These are phyloP conservation scores for Filosporella fistucella DNA, from an alignment of 495 filamentous ascomycete species.

Conservation along the genomic window DNA sequence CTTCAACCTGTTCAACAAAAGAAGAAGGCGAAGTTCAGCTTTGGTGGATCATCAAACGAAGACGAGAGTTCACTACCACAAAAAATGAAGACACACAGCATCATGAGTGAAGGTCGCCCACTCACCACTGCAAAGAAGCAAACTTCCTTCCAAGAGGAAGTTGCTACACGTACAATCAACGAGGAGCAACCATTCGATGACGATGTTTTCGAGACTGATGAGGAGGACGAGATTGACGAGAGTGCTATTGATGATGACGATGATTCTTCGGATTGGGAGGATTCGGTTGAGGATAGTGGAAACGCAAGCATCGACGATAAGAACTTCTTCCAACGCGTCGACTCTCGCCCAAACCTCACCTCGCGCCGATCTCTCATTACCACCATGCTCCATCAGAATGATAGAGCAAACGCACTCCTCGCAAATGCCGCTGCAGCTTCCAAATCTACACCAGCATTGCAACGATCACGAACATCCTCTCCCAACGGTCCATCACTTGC, in stretches of 20 bases:
- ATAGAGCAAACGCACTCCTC: constrained; percentile 57
- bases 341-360: constrained; percentile 79
- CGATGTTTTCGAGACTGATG: constrained; percentile 70
- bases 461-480: constrained; percentile 67
- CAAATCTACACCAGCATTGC: constrained; percentile 77
- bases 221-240: constrained; percentile 64
- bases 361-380: constrained; percentile 88
- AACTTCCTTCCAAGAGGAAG: constrained; percentile 78
- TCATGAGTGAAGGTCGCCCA: constrained; percentile 46
- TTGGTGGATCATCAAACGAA: constrained; percentile 79
- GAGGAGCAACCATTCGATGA: constrained; percentile 57
- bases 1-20: constrained; percentile 49
- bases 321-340: constrained; percentile 80
- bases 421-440: constrained; percentile 55
- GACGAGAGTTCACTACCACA: constrained; percentile 77
- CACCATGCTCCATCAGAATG: constrained; percentile 72
- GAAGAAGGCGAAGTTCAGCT: constrained; percentile 66
- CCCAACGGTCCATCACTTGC: constrained; percentile 71
- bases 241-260: constrained; percentile 87
- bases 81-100: constrained; percentile 52
- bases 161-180: constrained; percentile 57
- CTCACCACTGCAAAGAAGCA: constrained; percentile 56
- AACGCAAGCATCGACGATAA: constrained; percentile 76
- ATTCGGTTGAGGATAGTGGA: constrained; percentile 83
- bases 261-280: constrained; percentile 85